Conservation (phyloP, 2,329 filamentous ascomycete species). For the Sporothrix pallida region DNA sequence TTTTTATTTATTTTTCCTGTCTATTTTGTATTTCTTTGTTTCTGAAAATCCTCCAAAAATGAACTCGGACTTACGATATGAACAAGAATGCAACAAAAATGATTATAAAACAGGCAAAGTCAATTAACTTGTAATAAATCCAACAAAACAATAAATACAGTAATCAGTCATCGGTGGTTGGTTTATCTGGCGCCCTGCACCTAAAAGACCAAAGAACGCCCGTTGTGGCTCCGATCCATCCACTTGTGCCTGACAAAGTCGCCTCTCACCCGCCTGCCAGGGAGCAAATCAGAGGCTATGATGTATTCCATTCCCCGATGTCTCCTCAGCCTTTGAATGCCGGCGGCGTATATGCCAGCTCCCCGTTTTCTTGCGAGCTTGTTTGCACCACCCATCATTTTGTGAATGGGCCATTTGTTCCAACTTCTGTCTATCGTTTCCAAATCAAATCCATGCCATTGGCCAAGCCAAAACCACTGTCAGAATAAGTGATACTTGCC, state of each 20-base stretch:
- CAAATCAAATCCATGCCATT: constrained; percentile 17
- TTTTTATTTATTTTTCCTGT: neutral
- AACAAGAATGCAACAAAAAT: neutral
- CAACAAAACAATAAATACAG: neutral
- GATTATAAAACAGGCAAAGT: neutral
- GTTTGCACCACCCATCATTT: neutral
- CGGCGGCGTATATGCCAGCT: neutral
- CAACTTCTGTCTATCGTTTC: neutral
- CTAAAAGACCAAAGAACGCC: neutral
- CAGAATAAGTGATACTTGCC: neutral
- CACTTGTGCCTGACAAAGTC: constrained; percentile 15
- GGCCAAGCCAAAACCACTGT: neutral
- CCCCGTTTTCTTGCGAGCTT: no score
- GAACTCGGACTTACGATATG: neutral
- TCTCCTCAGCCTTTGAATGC: neutral
- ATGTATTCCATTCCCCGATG: constrained; percentile 20
- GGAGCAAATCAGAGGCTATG: constrained; percentile 2
- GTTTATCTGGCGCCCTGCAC: neutral
- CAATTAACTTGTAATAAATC: neutral
- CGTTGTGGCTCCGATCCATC: neutral
- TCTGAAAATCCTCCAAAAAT: neutral
- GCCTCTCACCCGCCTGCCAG: neutral
- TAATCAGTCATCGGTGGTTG: neutral
- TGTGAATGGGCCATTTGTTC: neutral
- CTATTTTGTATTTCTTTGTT: neutral